phyloP scores from a whole-genome alignment of 2,329 filamentous ascomycete genomes.

The Alternaria panax region DNA sequence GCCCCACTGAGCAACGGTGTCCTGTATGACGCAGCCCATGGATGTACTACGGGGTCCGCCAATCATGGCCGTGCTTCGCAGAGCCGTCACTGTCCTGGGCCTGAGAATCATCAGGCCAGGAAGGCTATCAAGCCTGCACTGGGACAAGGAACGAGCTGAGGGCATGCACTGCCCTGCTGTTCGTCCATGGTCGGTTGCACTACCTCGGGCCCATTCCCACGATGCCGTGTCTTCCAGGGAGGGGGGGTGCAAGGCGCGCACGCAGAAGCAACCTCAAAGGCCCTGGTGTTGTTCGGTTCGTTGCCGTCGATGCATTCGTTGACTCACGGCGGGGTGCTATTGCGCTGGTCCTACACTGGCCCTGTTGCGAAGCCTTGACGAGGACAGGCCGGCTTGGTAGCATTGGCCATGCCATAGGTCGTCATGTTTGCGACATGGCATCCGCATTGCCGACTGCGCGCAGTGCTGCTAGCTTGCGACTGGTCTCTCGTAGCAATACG shows the following conservation, averaged over 20 bases:
- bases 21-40: slow-evolving; percentile 16
- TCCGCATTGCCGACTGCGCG: slow-evolving; percentile 12
- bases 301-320: not conserved
- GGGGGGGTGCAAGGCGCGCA: slow-evolving; percentile 7
- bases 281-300: slow-evolving; percentile 13
- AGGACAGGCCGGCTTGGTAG: slow-evolving; percentile 12
- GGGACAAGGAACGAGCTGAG: not conserved
- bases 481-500: slow-evolving; percentile 8
- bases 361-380: slow-evolving; percentile 28
- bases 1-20: slow-evolving; percentile 17
- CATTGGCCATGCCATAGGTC: slow-evolving; percentile 5
- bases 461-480: slow-evolving; percentile 3
- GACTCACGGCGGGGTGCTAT: slow-evolving; percentile 16
- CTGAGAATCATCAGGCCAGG: slow-evolving; percentile 3
- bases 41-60: slow-evolving; percentile 3
- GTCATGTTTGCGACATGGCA: slow-evolving; percentile 6
- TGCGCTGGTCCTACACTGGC: slow-evolving; percentile 11
- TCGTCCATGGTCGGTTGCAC: not conserved
- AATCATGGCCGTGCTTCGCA: not conserved
- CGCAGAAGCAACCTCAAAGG: slow-evolving; percentile 4
- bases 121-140: not conserved
- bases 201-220: not conserved
- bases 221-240: slow-evolving; percentile 27
- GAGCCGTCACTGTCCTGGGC: not conserved
- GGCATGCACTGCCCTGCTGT: slow-evolving; percentile 4